Conservation (phyloP, 108 stramenopile genomes). For the Cyclotella kingstonii region DNA sequence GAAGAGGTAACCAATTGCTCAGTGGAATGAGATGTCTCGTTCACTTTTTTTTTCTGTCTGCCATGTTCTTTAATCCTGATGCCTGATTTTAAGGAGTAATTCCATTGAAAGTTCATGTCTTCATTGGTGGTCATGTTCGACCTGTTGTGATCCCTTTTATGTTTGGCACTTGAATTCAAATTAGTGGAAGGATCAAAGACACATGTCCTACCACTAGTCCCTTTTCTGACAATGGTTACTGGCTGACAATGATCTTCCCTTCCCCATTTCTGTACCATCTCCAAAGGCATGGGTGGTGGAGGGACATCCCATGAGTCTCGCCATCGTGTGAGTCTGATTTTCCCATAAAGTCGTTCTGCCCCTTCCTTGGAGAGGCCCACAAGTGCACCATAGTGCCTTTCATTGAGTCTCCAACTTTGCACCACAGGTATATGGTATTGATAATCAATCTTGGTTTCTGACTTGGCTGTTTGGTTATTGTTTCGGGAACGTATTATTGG, state of each 20-base stretch:
- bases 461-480: not conserved
- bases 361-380: conserved; percentile 32
- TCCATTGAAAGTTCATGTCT: no score
- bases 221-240: conserved; percentile 23
- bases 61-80: conserved; percentile 19
- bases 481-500: not conserved
- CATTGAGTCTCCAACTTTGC: conserved; percentile 29
- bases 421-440: conserved; percentile 26
- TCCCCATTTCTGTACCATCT: conserved; percentile 26
- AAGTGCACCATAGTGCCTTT: conserved; percentile 31
- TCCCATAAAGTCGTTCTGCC: conserved; percentile 27
- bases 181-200: not conserved
- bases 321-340: conserved; percentile 19
- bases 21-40: no score
- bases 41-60: conserved; percentile 2
- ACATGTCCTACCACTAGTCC: not conserved
- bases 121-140: no score
- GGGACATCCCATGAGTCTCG: conserved; percentile 37
- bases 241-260: conserved; percentile 24
- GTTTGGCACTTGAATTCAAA: no score
- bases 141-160: no score
- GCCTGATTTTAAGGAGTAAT: no score
- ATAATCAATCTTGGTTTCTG: conserved; percentile 2
- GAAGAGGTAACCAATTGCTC: no score
- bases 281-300: conserved; percentile 29